Percentiles rank a stretch among this genome's conserved stretches.
Conservation (phyloP, 768 basidiomycete species). For the Cystoderma amianthinum region DNA sequence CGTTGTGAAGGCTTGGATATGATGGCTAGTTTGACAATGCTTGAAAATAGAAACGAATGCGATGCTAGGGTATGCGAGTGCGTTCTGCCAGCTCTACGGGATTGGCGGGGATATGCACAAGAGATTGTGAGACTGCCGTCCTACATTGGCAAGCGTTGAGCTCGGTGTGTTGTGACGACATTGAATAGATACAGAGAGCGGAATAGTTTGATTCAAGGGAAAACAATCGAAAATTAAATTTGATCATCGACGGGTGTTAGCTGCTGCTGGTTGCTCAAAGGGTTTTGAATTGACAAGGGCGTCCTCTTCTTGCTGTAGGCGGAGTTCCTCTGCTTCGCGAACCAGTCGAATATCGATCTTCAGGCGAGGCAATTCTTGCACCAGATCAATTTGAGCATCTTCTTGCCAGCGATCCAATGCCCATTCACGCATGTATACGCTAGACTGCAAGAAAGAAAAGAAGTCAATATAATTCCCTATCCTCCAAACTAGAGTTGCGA, state of each 20-base stretch:
- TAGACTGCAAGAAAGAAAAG: conserved; percentile 55
- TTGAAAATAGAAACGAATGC: conserved; percentile 4
- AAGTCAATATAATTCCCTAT: too few species aligned
- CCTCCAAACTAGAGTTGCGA: conserved; percentile 1
- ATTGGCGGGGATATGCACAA: not conserved
- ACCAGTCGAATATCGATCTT: conserved; percentile 47
- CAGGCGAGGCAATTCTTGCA: conserved; percentile 49
- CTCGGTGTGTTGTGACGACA: not conserved
- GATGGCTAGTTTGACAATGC: not conserved
- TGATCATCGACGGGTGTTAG: not conserved
- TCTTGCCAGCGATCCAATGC: conserved; percentile 72
- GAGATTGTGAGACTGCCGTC: not conserved
- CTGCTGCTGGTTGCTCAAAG: not conserved
- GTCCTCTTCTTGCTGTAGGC: conserved; percentile 9
- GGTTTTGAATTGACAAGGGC: conserved; percentile 3
- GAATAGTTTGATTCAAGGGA: not conserved
- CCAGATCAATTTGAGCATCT: conserved; percentile 48
- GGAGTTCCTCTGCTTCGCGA: conserved; percentile 23
- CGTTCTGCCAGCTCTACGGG: not conserved
- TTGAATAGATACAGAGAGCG: not conserved
- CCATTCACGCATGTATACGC: conserved; percentile 82
- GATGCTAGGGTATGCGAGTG: conserved; percentile 2
- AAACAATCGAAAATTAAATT: not conserved
- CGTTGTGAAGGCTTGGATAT: not conserved
- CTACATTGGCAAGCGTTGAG: not conserved